Evolutionary conservation across 805 yeast species (phyloP).

Genomic region (Kuraishia piskuri): DNA sequence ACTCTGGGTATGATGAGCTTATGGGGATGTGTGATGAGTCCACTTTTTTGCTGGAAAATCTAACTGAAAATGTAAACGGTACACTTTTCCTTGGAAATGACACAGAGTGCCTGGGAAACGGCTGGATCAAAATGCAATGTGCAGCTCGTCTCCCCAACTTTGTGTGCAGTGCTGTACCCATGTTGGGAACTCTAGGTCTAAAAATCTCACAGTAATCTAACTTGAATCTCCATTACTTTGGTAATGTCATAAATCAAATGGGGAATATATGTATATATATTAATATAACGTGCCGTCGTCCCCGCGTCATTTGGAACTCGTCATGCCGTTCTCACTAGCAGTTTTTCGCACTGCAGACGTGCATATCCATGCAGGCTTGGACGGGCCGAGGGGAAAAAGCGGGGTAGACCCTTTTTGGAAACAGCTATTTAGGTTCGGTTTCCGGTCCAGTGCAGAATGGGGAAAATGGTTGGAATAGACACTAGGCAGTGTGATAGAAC

Average conservation of each 20-base stretch:
- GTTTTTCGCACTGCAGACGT: too few relatives aligned
- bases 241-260: too few relatives aligned
- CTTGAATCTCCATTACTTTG: too few relatives aligned
- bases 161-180: neutral
- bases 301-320: too few relatives aligned
- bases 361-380: neutral
- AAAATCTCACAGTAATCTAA: too few relatives aligned
- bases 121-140: neutral
- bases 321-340: too few relatives aligned
- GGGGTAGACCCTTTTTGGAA: neutral
- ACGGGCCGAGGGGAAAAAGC: neutral
- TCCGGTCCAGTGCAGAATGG: neutral
- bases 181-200: too few relatives aligned
- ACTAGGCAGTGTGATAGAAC: neutral
- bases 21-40: neutral
- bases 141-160: neutral
- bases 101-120: neutral
- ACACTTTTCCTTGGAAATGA: neutral
- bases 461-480: too few relatives aligned
- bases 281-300: too few relatives aligned
- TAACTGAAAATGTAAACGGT: neutral
- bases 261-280: too few relatives aligned
- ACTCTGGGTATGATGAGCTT: neutral
- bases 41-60: neutral
- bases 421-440: neutral